These are phyloP conservation scores for Blumeriella jaapii DNA, from an alignment of 2,329 filamentous ascomycete genomes.

Conservation along the genomic window DNA sequence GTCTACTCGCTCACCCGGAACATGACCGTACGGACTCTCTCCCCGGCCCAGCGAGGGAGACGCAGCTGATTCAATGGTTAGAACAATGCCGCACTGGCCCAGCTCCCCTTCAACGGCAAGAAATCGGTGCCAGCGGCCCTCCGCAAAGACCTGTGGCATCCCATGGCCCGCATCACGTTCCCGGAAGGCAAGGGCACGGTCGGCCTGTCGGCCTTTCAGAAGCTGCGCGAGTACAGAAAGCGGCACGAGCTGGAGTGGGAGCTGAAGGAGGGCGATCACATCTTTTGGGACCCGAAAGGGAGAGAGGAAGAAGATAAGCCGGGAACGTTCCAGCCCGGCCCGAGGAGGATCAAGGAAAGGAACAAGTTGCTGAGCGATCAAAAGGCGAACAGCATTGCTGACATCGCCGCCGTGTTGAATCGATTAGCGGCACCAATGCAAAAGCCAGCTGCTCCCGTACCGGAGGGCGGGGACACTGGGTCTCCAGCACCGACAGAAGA, in stretches of 20 bases:
- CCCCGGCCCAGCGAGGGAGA: not conserved
- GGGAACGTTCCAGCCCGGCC: too few species aligned
- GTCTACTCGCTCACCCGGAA: slow-evolving; percentile 30
- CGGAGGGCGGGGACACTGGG: too few species aligned
- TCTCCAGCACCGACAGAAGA: slow-evolving; percentile 20
- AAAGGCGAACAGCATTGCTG: slow-evolving; percentile 49
- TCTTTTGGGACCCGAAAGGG: slow-evolving; percentile 25
- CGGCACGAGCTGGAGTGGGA: slow-evolving; percentile 55
- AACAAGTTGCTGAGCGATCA: slow-evolving; percentile 46
- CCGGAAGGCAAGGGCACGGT: slow-evolving; percentile 38
- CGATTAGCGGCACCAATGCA: slow-evolving; percentile 5
- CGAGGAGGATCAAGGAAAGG: slow-evolving; percentile 28
- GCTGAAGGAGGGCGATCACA: slow-evolving; percentile 43
- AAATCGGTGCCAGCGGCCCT: slow-evolving; percentile 51
- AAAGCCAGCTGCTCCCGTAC: too few species aligned
- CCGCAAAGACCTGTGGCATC: slow-evolving; percentile 56
- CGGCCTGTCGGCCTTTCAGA: slow-evolving; percentile 49
- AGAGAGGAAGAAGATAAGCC: slow-evolving; percentile 12
- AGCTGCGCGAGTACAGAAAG: slow-evolving; percentile 51
- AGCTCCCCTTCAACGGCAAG: slow-evolving; percentile 56
- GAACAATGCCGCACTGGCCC: slow-evolving; percentile 39
- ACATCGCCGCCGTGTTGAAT: slow-evolving; percentile 39
- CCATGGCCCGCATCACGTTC: slow-evolving; percentile 49
- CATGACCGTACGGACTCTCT: slow-evolving; percentile 24
- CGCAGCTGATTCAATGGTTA: slow-evolving; percentile 12